phyloP scores from a whole-genome alignment of 129 eudicot genomes.

The Escallonia rubra region DNA sequence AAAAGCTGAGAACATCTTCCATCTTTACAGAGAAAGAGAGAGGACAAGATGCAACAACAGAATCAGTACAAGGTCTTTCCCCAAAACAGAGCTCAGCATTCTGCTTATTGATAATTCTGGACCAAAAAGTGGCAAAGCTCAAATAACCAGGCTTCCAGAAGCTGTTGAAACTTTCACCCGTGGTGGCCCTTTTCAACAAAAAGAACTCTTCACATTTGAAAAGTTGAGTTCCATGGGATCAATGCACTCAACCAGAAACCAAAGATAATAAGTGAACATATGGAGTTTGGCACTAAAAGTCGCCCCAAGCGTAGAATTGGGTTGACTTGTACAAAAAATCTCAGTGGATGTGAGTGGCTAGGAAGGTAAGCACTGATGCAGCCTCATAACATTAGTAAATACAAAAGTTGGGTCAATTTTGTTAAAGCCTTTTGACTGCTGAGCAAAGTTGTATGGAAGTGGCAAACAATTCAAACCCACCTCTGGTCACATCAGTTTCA shows the following conservation, averaged over 20 bases:
- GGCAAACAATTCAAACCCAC: no score
- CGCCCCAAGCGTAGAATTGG: no score
- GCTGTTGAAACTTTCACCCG: slow-evolving; percentile 10
- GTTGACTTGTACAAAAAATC: no score
- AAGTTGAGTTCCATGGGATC: neutral
- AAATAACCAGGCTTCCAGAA: neutral
- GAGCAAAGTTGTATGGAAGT: no score
- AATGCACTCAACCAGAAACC: neutral
- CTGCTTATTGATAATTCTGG: neutral
- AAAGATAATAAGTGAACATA: no score
- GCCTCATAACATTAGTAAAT: no score
- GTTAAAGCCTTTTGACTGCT: no score
- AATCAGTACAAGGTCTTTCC: slow-evolving; percentile 5
- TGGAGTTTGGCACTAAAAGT: no score
- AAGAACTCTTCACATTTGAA: slow-evolving; percentile 5
- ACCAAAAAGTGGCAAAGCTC: neutral
- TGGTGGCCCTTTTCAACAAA: neutral
- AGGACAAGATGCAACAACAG: slow-evolving; percentile 8
- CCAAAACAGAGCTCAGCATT: slow-evolving; percentile 1
- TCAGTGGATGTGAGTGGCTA: no score
- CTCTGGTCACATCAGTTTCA: no score
- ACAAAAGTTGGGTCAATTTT: no score
- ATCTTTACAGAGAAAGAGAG: slow-evolving; percentile 16
- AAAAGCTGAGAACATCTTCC: slow-evolving; percentile 31
- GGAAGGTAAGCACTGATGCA: no score